Evolutionary conservation across 1,284 basidiomycete species (phyloP).

Genomic region (Volvariella volvacea): DNA sequence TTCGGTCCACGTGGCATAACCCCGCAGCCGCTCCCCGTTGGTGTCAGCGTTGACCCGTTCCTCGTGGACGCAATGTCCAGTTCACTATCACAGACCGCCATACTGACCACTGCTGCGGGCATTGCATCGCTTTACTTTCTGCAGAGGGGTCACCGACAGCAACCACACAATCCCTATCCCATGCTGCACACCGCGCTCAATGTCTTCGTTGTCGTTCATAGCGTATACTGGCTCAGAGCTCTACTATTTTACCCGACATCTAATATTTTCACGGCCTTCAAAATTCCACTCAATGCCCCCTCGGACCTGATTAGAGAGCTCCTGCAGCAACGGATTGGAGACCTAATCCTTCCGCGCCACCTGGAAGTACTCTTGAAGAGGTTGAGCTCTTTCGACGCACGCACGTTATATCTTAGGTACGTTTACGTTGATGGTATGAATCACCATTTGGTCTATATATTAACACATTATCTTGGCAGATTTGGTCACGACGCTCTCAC

Average conservation of each 20-base stretch:
- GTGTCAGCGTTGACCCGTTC: neutral
- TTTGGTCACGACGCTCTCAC: constrained; percentile 61
- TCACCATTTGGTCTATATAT: neutral
- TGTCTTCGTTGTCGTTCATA: constrained; percentile 44
- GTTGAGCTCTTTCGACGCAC: constrained; percentile 51
- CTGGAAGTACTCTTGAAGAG: constrained; percentile 49
- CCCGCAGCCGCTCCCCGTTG: neutral
- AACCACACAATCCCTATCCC: constrained; percentile 16
- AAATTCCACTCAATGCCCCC: constrained; percentile 47
- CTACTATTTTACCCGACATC: constrained; percentile 42
- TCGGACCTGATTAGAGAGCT: constrained; percentile 43
- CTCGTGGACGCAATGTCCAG: no score
- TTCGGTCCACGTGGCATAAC: constrained; percentile 2
- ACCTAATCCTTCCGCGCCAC: constrained; percentile 32
- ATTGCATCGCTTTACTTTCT: constrained; percentile 29
- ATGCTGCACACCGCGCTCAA: constrained; percentile 21
- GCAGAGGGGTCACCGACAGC: constrained; percentile 13
- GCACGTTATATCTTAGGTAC: constrained; percentile 55
- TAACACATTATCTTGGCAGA: constrained; percentile 22
- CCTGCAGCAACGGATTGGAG: constrained; percentile 31
- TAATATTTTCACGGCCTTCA: constrained; percentile 54
- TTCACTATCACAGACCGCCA: constrained; percentile 16
- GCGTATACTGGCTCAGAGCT: constrained; percentile 43
- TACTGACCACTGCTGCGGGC: constrained; percentile 20
- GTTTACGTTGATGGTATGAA: constrained; percentile 10